phyloP scores from a whole-genome alignment of 2,329 filamentous ascomycete species.

The Huntiella moniliformis region DNA sequence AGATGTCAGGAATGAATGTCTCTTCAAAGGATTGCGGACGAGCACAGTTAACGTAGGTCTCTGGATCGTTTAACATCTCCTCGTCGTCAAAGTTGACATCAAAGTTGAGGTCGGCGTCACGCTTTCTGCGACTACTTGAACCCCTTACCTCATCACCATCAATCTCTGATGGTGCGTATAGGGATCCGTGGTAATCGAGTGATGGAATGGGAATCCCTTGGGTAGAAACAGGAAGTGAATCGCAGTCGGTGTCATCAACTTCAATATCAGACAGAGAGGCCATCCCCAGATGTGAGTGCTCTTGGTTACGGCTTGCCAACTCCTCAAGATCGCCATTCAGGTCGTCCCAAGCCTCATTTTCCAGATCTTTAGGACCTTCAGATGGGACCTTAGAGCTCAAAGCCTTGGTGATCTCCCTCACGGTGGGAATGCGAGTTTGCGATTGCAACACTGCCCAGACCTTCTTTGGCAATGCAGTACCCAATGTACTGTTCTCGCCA shows the following conservation, averaged over 20 bases:
- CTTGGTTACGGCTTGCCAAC: background rate
- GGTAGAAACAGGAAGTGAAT: background rate
- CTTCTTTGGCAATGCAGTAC: conserved; percentile 4
- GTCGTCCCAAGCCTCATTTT: conserved; percentile 5
- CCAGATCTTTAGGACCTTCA: background rate
- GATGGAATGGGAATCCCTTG: conserved; percentile 2
- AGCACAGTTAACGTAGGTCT: conserved; percentile 3
- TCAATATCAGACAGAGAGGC: conserved; percentile 9
- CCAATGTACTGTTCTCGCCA: background rate
- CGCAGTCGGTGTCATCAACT: conserved; percentile 5
- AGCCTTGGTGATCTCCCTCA: background rate
- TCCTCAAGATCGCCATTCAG: conserved; percentile 2
- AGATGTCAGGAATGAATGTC: conserved; percentile 4
- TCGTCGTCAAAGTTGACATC: conserved; percentile 8
- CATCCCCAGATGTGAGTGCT: background rate
- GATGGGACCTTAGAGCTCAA: background rate
- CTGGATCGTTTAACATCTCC: conserved; percentile 1
- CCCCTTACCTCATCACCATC: conserved; percentile 2
- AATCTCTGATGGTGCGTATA: background rate
- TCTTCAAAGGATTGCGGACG: conserved; percentile 4
- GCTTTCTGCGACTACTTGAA: conserved; percentile 2
- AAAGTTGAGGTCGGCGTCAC: conserved; percentile 5
- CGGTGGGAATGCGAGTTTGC: conserved; percentile 5
- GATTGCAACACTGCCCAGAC: conserved; percentile 10
- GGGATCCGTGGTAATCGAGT: background rate